phyloP scores from a whole-genome alignment of 495 filamentous ascomycete genomes.

The Bacidia rubella region DNA sequence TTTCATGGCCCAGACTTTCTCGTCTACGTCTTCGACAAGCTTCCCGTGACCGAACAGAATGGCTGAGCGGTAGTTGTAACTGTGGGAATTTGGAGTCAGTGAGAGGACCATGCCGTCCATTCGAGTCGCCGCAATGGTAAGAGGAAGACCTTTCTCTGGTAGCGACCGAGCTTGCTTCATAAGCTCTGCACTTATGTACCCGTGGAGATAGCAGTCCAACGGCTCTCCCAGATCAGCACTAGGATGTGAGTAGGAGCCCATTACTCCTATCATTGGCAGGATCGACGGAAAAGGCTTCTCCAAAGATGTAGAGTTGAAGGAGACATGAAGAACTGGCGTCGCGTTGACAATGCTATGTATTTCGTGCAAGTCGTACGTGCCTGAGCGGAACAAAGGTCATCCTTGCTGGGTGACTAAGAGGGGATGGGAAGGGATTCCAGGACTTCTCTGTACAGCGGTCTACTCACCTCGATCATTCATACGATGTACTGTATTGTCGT shows the following conservation, averaged over 20 bases:
- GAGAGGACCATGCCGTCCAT: constrained; percentile 66
- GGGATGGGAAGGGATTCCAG: constrained; percentile 1
- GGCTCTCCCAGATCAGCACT: constrained; percentile 49
- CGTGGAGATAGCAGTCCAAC: constrained; percentile 70
- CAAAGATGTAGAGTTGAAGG: constrained; percentile 48
- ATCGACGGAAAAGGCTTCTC: constrained; percentile 58
- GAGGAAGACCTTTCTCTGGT: constrained; percentile 37
- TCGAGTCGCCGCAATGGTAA: constrained; percentile 52
- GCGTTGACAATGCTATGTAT: constrained; percentile 75
- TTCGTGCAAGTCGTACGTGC: constrained; percentile 56
- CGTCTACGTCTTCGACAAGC: constrained; percentile 49
- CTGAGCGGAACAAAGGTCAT: constrained; percentile 25
- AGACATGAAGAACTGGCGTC: constrained; percentile 66
- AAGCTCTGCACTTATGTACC: constrained; percentile 69
- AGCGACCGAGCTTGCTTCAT: constrained; percentile 47
- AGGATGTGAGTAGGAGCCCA: constrained; percentile 56
- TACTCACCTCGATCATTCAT: constrained; percentile 49
- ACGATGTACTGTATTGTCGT: constrained; percentile 59
- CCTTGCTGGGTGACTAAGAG: too few species aligned
- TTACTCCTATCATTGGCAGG: constrained; percentile 80
- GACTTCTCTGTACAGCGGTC: not conserved
- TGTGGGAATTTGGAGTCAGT: constrained; percentile 66
- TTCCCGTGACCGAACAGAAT: constrained; percentile 62
- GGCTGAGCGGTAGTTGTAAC: constrained; percentile 81
- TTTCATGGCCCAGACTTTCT: constrained; percentile 76